phyloP scores from a whole-genome alignment of 176 grass and related monocot species.

The Ananas comosus region DNA sequence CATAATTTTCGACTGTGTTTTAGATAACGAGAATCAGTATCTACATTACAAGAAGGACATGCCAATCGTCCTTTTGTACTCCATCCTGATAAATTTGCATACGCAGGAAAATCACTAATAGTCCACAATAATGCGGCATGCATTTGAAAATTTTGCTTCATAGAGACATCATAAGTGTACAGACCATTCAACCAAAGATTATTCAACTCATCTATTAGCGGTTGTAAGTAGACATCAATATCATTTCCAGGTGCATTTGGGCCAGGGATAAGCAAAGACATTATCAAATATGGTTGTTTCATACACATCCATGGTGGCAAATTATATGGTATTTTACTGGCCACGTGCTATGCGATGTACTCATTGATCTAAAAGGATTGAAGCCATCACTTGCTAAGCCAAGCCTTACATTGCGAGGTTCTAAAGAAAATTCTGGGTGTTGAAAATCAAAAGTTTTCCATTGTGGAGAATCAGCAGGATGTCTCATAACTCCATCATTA shows the following conservation, averaged over 20 bases:
- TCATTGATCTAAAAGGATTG: slow-evolving; percentile 7
- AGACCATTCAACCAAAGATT: neutral
- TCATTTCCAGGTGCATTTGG: neutral
- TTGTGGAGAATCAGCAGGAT: neutral
- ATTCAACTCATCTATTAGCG: neutral
- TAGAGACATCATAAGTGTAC: slow-evolving; percentile 16
- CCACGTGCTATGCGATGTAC: slow-evolving; percentile 13
- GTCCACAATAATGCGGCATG: slow-evolving; percentile 23
- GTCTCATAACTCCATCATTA: neutral
- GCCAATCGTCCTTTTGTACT: slow-evolving; percentile 5
- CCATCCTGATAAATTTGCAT: slow-evolving; percentile 24
- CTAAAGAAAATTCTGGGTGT: neutral
- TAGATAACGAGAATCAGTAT: neutral
- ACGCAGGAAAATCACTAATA: slow-evolving; percentile 29
- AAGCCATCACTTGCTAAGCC: neutral
- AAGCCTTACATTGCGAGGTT: neutral
- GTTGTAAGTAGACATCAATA: neutral
- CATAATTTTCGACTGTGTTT: slow-evolving; percentile 2
- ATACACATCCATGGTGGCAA: neutral
- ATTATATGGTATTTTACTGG: too few species aligned
- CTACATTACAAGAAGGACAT: slow-evolving; percentile 3
- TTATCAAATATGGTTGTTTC: neutral
- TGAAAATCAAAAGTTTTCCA: neutral
- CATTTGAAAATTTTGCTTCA: neutral
- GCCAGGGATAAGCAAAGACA: neutral